These are phyloP conservation scores for Clarireedia monteithiana DNA, from an alignment of 2,329 filamentous ascomycete species.

Conservation along the genomic window DNA sequence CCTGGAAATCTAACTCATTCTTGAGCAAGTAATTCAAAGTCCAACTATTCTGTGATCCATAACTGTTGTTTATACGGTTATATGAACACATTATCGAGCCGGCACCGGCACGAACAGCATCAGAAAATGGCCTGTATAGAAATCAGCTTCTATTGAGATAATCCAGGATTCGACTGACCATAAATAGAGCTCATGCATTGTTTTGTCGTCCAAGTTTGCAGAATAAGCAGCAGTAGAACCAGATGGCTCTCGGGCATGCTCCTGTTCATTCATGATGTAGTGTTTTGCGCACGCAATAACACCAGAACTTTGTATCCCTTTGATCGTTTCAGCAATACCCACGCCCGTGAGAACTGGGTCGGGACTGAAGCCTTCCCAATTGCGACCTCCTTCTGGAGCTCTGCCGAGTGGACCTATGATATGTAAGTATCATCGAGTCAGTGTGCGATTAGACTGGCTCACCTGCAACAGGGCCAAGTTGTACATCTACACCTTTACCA, in stretches of 20 bases:
- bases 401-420: constrained; percentile 46
- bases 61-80: constrained; percentile 74
- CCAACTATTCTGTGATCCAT: constrained; percentile 72
- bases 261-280: constrained; percentile 62
- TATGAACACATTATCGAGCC: constrained; percentile 82
- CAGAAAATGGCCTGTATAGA: constrained; percentile 54
- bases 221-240: constrained; percentile 43
- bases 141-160: constrained; percentile 39
- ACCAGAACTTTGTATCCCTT: constrained; percentile 70
- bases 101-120: constrained; percentile 61
- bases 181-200: constrained; percentile 52
- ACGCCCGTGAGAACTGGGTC: constrained; percentile 71
- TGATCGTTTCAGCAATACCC: constrained; percentile 62
- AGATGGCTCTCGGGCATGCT: constrained; percentile 32
- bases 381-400: constrained; percentile 59
- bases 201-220: constrained; percentile 49
- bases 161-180: constrained; percentile 40
- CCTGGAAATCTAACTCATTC: constrained; percentile 72
- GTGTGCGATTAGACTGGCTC: not conserved
- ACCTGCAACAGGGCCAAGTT: constrained; percentile 66
- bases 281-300: constrained; percentile 81
- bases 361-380: constrained; percentile 62
- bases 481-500: constrained; percentile 66
- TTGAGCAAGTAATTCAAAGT: constrained; percentile 70
- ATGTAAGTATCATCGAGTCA: not conserved